phyloP scores from a whole-genome alignment of 2,329 filamentous ascomycete genomes.

The Fusarium newnesense region DNA sequence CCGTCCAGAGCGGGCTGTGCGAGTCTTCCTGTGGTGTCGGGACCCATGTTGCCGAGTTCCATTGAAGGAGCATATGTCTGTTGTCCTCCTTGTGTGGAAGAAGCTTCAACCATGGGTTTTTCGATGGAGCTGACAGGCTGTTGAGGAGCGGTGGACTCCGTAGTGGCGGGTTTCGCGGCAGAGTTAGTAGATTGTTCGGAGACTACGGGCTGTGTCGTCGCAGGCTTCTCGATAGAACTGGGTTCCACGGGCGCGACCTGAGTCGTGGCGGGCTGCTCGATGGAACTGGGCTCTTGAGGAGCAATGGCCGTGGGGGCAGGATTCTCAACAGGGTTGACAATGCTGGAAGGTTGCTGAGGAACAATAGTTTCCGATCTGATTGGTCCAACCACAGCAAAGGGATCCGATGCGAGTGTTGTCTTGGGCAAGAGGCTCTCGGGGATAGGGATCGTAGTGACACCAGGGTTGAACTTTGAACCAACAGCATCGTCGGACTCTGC shows the following conservation, averaged over 20 bases:
- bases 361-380: neutral
- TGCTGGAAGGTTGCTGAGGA: slow-evolving; percentile 1
- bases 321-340: neutral
- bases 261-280: neutral
- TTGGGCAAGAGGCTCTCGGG: slow-evolving; percentile 40
- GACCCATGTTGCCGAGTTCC: slow-evolving; percentile 38
- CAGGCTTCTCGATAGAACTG: neutral
- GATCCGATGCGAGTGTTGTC: slow-evolving; percentile 43
- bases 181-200: neutral
- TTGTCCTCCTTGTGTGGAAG: slow-evolving; percentile 5
- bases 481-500: slow-evolving; percentile 9
- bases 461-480: slow-evolving; percentile 16
- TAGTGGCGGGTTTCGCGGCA: neutral
- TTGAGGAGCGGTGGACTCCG: neutral
- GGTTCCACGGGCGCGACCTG: neutral
- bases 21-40: slow-evolving; percentile 21
- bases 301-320: neutral
- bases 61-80: slow-evolving; percentile 27
- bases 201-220: neutral
- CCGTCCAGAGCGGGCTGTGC: slow-evolving; percentile 22
- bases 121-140: neutral
- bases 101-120: slow-evolving; percentile 2
- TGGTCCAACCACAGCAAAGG: slow-evolving; percentile 20
- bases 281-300: neutral
- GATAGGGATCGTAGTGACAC: slow-evolving; percentile 47